Evolutionary conservation across 176 grass and related monocot species (phyloP), one percentile per base, ranked within the genome.

Genomic region (Microstegium vimineum): DNA sequence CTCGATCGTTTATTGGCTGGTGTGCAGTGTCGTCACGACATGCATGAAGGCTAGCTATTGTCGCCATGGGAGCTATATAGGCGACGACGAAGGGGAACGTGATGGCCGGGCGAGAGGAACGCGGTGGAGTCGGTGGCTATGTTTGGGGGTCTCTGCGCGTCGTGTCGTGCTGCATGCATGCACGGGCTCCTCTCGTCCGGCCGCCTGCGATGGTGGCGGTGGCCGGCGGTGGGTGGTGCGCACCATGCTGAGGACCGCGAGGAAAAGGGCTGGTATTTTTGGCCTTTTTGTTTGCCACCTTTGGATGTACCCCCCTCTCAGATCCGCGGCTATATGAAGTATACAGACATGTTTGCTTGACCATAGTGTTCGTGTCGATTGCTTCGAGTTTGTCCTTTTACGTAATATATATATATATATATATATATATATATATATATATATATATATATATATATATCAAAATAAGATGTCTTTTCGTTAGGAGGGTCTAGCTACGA

Each of bases 101-200:
- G 73, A 38, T 27, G 59, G 37, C 35, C 43, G 66, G n/a, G 66
- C 35, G 88, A 90, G 88, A 90, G 57, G 31, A 87, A 70, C 60
- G 74, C 87, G 84, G 84, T 5, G 77, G 78, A 59, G 66, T 84
- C 83, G 31, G 23, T 90, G 79, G 73, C 79, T 90, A 86, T 86
- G 17, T 67, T 75, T 41, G 41, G 73, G 78, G 32, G 25, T 28
- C 5, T 66, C 28, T 1, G 17, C 8, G 11, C 51, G 4, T 51
- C 32, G 49, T 15, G 74, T 62, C 22, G 18, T 40, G 45, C 25
- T 62, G 33, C 77, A 32, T 35, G 38, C 38, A 42, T 42, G 54
- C 22, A 10, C 3, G 68, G 31, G 37, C n/a, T 62, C 18, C 10
- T 32, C 34, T 61, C 25, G 6, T 52, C 6, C n/a, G n/a, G n/a